Percentiles rank a stretch among this genome's conserved stretches.
Evolutionary conservation across 306 rosid genomes (phyloP).

Genomic region (Medicago truncatula): DNA sequence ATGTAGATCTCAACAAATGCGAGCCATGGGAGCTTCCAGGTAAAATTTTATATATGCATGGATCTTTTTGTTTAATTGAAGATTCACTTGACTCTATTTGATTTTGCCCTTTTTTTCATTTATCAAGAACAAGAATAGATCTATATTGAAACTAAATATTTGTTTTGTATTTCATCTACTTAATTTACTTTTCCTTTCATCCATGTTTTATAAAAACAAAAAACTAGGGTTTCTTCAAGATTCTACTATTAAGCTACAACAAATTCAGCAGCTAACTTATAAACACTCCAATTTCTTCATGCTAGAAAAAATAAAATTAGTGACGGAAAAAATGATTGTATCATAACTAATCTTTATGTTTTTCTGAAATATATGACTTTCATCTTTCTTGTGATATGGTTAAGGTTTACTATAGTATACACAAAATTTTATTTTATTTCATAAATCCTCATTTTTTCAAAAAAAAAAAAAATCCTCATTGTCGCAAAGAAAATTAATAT

Average conservation of each 20-base stretch:
- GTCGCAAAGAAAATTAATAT: background rate
- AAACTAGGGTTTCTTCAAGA: constrained; percentile 38
- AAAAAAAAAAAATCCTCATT: background rate
- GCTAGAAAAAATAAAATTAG: no score
- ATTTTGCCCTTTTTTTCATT: background rate
- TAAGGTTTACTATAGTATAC: background rate
- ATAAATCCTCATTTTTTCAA: background rate
- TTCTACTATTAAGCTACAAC: background rate
- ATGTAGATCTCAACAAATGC: constrained; percentile 93
- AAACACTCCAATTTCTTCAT: background rate
- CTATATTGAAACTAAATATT: background rate
- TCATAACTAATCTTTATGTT: background rate
- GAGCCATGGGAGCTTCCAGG: constrained; percentile 99
- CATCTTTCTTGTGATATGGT: constrained; percentile 11
- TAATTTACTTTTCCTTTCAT: background rate
- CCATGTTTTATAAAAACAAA: background rate
- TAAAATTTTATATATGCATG: constrained; percentile 13
- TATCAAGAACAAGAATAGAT: constrained; percentile 26
- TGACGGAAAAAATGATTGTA: no score
- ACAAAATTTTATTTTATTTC: background rate
- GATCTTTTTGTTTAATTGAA: background rate
- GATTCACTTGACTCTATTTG: background rate
- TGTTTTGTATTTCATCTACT: constrained; percentile 6
- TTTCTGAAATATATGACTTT: background rate
- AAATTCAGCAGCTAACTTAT: background rate